A percentile compares a stretch with the other conserved stretches of the same genome.
Conservation (phyloP, 495 filamentous ascomycete genomes). For the Lasiosphaeria hispida region DNA sequence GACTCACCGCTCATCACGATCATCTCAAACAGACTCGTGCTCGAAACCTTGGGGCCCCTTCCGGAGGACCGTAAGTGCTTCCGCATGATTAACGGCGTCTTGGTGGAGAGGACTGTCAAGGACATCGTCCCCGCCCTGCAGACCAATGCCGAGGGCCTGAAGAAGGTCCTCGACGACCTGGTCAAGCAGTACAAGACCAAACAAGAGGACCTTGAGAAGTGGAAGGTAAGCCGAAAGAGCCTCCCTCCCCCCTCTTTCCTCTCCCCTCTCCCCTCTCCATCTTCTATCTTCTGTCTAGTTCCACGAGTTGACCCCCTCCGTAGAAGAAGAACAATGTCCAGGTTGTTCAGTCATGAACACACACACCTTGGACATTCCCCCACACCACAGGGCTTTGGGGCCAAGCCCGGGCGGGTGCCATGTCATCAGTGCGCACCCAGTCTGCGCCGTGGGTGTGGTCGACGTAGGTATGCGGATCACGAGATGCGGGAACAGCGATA, state of each 20-base stretch:
- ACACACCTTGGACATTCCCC: neutral
- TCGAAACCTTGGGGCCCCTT: slow-evolving; percentile 87
- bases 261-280: neutral
- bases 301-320: slow-evolving; percentile 22
- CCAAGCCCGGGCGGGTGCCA: slow-evolving; percentile 15
- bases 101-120: slow-evolving; percentile 88
- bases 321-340: slow-evolving; percentile 99
- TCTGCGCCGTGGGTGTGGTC: neutral
- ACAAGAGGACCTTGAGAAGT: slow-evolving; percentile 93
- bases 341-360: slow-evolving; percentile 71
- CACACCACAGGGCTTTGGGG: neutral
- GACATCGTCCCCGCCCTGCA: slow-evolving; percentile 87
- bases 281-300: neutral
- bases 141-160: slow-evolving; percentile 93
- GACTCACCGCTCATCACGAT: slow-evolving; percentile 34
- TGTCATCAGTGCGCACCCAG: slow-evolving; percentile 18
- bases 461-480: slow-evolving; percentile 3
- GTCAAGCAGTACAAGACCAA: slow-evolving; percentile 96
- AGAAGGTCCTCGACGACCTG: slow-evolving; percentile 92
- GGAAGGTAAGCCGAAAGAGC: slow-evolving; percentile 71
- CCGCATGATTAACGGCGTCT: slow-evolving; percentile 95
- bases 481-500: slow-evolving; percentile 1
- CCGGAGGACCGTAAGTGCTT: slow-evolving; percentile 91
- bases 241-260: neutral
- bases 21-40: slow-evolving; percentile 70